Percentiles rank a stretch among this genome's conserved stretches.
phyloP scores from a whole-genome alignment of 1,284 basidiomycete species.

The Ganoderma lingzhi region DNA sequence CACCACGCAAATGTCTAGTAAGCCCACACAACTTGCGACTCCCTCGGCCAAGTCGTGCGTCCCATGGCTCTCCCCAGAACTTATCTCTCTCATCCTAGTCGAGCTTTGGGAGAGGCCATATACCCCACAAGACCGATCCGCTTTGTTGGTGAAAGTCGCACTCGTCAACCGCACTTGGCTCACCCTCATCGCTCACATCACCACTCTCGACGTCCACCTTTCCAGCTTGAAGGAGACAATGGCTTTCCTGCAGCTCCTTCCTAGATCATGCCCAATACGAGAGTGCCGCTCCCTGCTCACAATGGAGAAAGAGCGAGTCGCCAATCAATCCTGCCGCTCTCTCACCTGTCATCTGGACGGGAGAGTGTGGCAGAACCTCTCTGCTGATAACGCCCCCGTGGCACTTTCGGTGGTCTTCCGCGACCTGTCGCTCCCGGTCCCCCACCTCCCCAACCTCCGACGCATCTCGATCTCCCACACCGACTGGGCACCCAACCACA shows the following conservation, averaged over 20 bases:
- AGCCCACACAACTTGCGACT: neutral
- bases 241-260: slow-evolving; percentile 38
- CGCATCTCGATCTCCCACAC: slow-evolving; percentile 44
- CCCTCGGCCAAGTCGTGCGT: slow-evolving; percentile 7
- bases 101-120: slow-evolving; percentile 45
- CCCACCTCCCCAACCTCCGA: slow-evolving; percentile 46
- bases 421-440: slow-evolving; percentile 35
- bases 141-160: slow-evolving; percentile 42
- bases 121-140: slow-evolving; percentile 40
- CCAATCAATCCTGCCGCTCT: slow-evolving; percentile 37
- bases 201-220: slow-evolving; percentile 45
- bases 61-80: slow-evolving; percentile 44
- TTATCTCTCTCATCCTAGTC: slow-evolving; percentile 45
- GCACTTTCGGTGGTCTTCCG: slow-evolving; percentile 38
- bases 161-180: slow-evolving; percentile 44
- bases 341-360: slow-evolving; percentile 42
- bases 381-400: slow-evolving; percentile 18
- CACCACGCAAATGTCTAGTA: neutral
- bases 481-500: slow-evolving; percentile 45
- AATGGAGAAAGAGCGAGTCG: slow-evolving; percentile 26
- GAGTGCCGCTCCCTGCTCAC: slow-evolving; percentile 28
- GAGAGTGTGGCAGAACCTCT: slow-evolving; percentile 7
- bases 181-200: slow-evolving; percentile 40
- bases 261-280: slow-evolving; percentile 24
- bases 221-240: slow-evolving; percentile 37